phyloP scores from a whole-genome alignment of 1,284 basidiomycete species.

The Boletus holoroseus region DNA sequence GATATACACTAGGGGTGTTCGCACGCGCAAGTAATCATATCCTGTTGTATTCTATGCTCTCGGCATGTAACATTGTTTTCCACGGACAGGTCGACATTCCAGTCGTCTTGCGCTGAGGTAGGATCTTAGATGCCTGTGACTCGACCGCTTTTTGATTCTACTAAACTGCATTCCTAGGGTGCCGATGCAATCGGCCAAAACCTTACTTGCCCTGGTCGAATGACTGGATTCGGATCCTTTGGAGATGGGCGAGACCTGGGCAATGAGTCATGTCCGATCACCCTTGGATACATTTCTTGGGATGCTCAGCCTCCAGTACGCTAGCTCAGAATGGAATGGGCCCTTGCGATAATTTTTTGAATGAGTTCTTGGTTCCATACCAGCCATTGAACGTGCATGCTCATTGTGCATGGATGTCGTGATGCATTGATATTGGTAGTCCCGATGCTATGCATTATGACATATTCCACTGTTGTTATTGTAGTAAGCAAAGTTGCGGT shows the following conservation, averaged over 20 bases:
- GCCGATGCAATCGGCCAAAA: constrained; percentile 5
- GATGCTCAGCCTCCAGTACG: not conserved
- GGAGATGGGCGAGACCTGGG: not conserved
- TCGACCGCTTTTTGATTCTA: constrained; percentile 2
- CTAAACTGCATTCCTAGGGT: not conserved
- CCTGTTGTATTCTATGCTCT: too few species aligned
- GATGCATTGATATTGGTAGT: not conserved
- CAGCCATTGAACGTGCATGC: not conserved
- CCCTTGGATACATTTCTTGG: not conserved
- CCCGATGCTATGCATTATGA: not conserved
- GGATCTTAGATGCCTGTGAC: not conserved
- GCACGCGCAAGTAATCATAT: not conserved
- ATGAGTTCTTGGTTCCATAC: not conserved
- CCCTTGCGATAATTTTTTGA: not conserved
- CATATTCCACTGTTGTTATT: not conserved
- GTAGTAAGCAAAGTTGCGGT: not conserved
- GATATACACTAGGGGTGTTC: not conserved
- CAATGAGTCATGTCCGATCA: not conserved
- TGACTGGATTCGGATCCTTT: not conserved
- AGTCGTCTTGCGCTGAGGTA: not conserved
- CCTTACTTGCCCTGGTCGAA: constrained; percentile 13
- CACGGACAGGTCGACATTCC: not conserved
- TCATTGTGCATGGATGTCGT: not conserved
- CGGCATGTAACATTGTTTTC: not conserved
- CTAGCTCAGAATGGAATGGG: not conserved